phyloP scores from a whole-genome alignment of 768 basidiomycete species.

The Cystofilobasidium capitatum region DNA sequence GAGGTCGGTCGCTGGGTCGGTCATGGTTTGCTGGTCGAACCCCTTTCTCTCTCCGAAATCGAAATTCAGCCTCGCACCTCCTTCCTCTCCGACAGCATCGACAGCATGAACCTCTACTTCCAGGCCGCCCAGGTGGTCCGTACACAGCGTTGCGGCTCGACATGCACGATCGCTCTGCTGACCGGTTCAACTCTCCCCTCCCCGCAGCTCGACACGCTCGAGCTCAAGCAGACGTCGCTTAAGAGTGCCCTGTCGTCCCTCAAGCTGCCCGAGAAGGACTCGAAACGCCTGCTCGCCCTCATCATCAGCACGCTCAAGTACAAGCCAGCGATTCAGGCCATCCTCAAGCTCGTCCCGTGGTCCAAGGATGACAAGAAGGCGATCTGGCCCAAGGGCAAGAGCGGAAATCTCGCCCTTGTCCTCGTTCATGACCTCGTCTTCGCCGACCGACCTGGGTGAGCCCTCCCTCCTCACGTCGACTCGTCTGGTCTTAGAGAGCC shows the following conservation, averaged over 20 bases:
- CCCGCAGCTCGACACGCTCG: constrained; percentile 22
- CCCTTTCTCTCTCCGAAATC: not conserved
- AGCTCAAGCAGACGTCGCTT: constrained; percentile 24
- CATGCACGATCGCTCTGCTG: not conserved
- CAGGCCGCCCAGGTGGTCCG: constrained; percentile 11
- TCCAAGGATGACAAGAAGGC: constrained; percentile 65
- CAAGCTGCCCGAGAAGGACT: constrained; percentile 22
- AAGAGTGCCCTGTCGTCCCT: constrained; percentile 17
- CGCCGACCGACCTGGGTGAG: constrained; percentile 45
- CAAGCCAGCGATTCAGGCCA: constrained; percentile 60
- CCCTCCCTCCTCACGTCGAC: no score
- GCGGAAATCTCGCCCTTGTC: constrained; percentile 64
- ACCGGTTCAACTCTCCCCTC: no score
- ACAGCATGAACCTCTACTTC: constrained; percentile 22
- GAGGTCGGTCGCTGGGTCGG: constrained; percentile 13
- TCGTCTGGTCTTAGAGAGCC: not conserved
- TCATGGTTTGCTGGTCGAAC: not conserved
- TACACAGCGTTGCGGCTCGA: not conserved
- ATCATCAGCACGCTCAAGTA: constrained; percentile 95
- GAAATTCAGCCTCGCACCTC: not conserved
- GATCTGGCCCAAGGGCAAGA: constrained; percentile 47
- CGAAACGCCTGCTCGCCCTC: constrained; percentile 37
- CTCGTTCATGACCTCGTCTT: constrained; percentile 83
- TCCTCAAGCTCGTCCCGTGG: constrained; percentile 59
- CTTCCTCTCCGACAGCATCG: not conserved